phyloP scores from a whole-genome alignment of 805 yeast species.

The Tetrapisispora pingtungensis region DNA sequence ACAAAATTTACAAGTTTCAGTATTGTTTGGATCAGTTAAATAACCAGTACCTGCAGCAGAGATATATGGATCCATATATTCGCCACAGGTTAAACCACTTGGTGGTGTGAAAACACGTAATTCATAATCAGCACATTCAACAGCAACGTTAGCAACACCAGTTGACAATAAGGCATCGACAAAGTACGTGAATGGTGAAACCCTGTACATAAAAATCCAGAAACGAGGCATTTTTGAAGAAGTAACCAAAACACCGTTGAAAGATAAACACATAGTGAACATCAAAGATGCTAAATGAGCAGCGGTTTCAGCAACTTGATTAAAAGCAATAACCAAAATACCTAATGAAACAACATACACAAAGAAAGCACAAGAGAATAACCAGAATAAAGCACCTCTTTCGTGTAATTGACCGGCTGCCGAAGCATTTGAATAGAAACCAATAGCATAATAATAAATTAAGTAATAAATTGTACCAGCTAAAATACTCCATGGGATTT shows the following conservation, averaged over 20 bases:
- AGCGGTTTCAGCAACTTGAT: constrained; percentile 51
- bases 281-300: constrained; percentile 49
- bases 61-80: constrained; percentile 37
- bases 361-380: constrained; percentile 37
- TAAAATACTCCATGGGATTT: constrained; percentile 53
- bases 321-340: constrained; percentile 48
- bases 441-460: constrained; percentile 64
- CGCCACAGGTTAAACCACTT: constrained; percentile 46
- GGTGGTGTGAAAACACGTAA: constrained; percentile 43
- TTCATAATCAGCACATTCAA: constrained; percentile 42
- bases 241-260: constrained; percentile 72
- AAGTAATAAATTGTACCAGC: constrained; percentile 54
- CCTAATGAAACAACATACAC: constrained; percentile 51
- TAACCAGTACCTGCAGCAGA: constrained; percentile 36
- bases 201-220: constrained; percentile 73
- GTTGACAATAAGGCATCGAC: constrained; percentile 44
- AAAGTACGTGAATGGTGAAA: constrained; percentile 63
- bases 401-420: constrained; percentile 37
- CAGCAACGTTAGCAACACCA: constrained; percentile 43
- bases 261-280: constrained; percentile 54
- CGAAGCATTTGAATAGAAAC: constrained; percentile 55
- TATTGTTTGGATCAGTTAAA: constrained; percentile 37
- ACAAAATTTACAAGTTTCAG: constrained; percentile 52
- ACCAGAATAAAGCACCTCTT: constrained; percentile 50
- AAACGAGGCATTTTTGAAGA: constrained; percentile 56